Conservation (phyloP, 108 stramenopile genomes). For the Nannochloropsis gaditana region DNA sequence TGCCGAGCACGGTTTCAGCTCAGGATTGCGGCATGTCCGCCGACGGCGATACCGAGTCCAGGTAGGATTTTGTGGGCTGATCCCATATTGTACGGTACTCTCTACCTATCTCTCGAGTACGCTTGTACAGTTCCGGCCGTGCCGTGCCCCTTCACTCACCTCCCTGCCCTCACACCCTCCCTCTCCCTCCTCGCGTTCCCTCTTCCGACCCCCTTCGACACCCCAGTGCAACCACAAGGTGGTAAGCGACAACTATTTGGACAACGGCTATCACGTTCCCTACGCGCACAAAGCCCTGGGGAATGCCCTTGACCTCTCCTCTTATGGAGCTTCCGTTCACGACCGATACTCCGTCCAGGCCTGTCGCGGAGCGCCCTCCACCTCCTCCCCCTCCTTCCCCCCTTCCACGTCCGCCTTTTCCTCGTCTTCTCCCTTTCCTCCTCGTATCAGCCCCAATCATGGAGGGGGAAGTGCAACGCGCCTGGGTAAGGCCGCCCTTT, state of each 20-base stretch:
- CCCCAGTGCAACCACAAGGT: constrained; percentile 52
- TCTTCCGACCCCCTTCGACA: neutral
- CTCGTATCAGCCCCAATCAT: neutral
- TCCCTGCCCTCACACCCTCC: neutral
- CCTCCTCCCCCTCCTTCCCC: neutral
- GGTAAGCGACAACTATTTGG: constrained; percentile 48
- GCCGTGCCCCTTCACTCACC: neutral
- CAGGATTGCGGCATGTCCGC: neutral
- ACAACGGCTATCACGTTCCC: constrained; percentile 52
- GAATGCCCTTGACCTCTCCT: constrained; percentile 35
- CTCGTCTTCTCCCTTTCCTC: neutral
- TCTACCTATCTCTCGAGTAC: neutral
- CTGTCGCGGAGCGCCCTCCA: neutral
- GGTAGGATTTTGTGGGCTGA: neutral
- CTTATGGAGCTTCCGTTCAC: constrained; percentile 35
- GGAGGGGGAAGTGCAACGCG: constrained; percentile 22
- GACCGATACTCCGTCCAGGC: constrained; percentile 13
- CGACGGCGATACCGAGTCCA: neutral
- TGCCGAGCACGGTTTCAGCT: neutral
- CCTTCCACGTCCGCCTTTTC: neutral
- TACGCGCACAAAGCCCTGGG: constrained; percentile 46
- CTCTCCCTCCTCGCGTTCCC: neutral
- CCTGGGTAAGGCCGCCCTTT: constrained; percentile 34
- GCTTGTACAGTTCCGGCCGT: neutral
- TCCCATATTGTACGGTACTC: neutral